Evolutionary conservation across 2,329 filamentous ascomycete species (phyloP).

Genomic region (Phyllosticta citriasiana): DNA sequence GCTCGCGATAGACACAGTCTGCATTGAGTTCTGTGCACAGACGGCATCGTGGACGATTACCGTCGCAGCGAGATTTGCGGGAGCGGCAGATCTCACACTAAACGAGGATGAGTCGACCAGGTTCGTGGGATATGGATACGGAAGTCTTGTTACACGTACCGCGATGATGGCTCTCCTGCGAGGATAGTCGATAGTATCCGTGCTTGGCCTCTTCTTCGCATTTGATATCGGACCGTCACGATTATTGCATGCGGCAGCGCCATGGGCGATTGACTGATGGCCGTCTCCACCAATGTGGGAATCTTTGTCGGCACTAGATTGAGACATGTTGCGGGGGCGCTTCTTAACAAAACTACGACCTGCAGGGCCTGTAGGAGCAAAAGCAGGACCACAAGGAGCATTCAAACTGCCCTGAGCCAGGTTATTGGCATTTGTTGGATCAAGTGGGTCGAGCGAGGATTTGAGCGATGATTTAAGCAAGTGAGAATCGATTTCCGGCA

Average conservation of each 20-base stretch:
- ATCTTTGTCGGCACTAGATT: constrained; percentile 31
- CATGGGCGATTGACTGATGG: constrained; percentile 16
- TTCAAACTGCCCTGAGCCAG: neutral
- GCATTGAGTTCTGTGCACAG: constrained; percentile 73
- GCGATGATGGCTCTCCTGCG: constrained; percentile 32
- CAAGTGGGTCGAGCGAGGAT: constrained; percentile 27
- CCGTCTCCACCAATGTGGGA: constrained; percentile 14
- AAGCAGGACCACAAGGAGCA: neutral
- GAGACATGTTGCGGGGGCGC: constrained; percentile 33
- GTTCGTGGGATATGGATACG: neutral
- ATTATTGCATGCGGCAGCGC: constrained; percentile 19
- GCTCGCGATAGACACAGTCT: constrained; percentile 76
- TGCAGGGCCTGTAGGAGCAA: constrained; percentile 9
- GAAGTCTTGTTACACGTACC: constrained; percentile 17
- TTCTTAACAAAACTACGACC: constrained; percentile 20
- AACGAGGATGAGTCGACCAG: constrained; percentile 15
- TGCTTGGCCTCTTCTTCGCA: constrained; percentile 29
- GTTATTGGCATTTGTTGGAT: constrained; percentile 14
- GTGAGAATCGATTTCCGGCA: constrained; percentile 28
- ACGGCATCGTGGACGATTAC: constrained; percentile 72
- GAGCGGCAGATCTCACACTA: constrained; percentile 76
- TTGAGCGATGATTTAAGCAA: constrained; percentile 28
- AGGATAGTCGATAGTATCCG: constrained; percentile 34
- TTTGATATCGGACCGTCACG: constrained; percentile 16
- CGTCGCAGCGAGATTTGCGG: constrained; percentile 70